Percentiles rank a stretch among this genome's conserved stretches.
phyloP scores from a whole-genome alignment of 306 rosid species.

The Acacia confusa region DNA sequence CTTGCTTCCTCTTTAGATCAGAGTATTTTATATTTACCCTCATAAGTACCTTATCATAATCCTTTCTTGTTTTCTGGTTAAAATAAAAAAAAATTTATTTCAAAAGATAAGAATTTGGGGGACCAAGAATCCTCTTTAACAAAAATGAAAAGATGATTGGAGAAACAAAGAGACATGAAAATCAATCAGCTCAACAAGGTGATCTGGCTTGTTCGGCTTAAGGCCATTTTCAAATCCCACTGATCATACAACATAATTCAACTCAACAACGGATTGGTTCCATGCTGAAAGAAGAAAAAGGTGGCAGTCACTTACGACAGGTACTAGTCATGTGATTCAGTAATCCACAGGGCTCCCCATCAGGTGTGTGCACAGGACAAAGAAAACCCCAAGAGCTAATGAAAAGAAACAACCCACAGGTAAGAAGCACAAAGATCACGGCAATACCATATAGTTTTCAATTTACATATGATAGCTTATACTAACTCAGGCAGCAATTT shows the following conservation, averaged over 20 bases:
- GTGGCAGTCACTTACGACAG: constrained; percentile 59
- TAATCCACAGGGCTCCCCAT: constrained; percentile 99
- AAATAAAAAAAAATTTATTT: neutral
- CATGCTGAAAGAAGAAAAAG: neutral
- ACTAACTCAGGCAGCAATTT: constrained; percentile 93
- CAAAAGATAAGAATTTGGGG: neutral
- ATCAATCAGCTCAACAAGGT: neutral
- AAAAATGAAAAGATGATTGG: neutral
- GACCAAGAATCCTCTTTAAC: neutral
- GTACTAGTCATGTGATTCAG: constrained; percentile 83
- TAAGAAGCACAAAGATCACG: constrained; percentile 10
- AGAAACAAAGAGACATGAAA: neutral
- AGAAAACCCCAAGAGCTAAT: constrained; percentile 97
- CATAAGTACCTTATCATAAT: too few species aligned
- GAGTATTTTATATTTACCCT: too few species aligned
- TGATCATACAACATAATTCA: neutral
- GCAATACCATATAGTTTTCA: neutral
- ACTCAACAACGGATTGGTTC: neutral
- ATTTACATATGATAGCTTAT: constrained; percentile 16
- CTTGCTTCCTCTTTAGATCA: too few species aligned
- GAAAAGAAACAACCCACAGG: neutral
- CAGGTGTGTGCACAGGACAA: constrained; percentile 99
- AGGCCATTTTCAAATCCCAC: neutral
- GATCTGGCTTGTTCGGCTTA: neutral
- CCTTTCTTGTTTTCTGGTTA: neutral